Conservation (phyloP, 148 eudicot genomes). For the Cornus controversa region DNA sequence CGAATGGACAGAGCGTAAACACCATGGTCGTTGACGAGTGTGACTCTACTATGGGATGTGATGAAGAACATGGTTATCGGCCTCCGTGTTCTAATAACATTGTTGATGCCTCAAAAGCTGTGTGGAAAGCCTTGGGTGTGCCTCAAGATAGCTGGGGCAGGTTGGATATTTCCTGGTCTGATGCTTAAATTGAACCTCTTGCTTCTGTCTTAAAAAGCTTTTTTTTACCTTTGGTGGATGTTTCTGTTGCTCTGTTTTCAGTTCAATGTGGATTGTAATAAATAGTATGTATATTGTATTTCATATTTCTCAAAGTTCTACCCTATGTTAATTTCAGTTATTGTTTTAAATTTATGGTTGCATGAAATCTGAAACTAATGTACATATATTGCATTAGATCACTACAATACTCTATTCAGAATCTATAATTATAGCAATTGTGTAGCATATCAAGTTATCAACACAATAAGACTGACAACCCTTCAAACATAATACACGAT, state of each 20-base stretch:
- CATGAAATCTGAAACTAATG: background rate
- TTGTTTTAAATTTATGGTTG: background rate
- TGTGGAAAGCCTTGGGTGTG: constrained; percentile 39
- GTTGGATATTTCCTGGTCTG: constrained; percentile 34
- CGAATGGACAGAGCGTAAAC: constrained; percentile 24
- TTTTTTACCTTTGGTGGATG: no score
- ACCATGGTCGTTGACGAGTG: constrained; percentile 52
- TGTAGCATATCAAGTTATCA: no score
- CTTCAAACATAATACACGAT: no score
- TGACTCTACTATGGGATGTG: constrained; percentile 40
- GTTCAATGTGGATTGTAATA: no score
- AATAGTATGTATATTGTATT: no score
- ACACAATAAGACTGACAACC: no score
- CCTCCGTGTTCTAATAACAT: constrained; percentile 32
- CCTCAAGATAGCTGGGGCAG: constrained; percentile 20
- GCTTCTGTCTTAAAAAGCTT: background rate
- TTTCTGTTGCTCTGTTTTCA: no score
- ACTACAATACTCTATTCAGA: no score
- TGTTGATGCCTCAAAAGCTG: constrained; percentile 42
- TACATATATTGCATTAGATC: no score
- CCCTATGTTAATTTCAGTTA: no score
- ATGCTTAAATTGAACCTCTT: constrained; percentile 18
- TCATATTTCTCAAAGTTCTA: no score
- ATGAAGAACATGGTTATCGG: constrained; percentile 32
- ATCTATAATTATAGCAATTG: no score